Base-by-base conservation (phyloP, 1,284 basidiomycete genomes). In the Butyriboletus regius region DNA sequence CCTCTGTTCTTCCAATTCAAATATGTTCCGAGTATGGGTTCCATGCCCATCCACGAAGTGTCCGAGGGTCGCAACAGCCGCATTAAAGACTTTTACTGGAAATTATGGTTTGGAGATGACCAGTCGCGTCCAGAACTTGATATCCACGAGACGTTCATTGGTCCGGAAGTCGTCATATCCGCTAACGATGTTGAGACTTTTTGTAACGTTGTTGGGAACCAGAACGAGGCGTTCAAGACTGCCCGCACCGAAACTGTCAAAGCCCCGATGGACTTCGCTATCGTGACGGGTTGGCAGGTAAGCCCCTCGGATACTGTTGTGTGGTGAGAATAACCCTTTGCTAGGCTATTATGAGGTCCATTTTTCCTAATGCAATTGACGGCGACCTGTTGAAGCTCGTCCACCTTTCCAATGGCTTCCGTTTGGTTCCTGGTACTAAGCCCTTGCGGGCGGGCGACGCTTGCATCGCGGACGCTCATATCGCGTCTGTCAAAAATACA, bases 191-290 rank as follows among this genome's bases (percentile, higher is more conserved):
- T 98, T 29, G 89, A 95, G 70, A 77, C 79, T 26, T 98, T 98
- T 78, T 98, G 94, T 64, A 82, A 83, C 39, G 87, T 98, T 43
- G 83, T 98, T 50, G 94, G 92, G 38, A 98, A 97, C 69, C 85
- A 93, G 63, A 85, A 84, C 43, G 93, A 94, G 68, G 78, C 79
- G 7, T 98, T 95, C 80, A 91, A 93, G 77, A 75, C 78, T 24
- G 81, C 73, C 6, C 78, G 90, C 46, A 82, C 76, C 49, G 77
- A 82, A 41, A 75, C 72, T 29, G 80, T 91, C 32, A 81, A 85
- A 62, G 91, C 91, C 1, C 95, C 95, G 0, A 96, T 98, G 91
- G 96, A 98, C 74, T 98, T 96, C 65, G 92, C 93, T 49, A 98
- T 98, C 64, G 94, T 98, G 52, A 88, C 93, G 43, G 93, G 94